phyloP scores from a whole-genome alignment of 2,329 filamentous ascomycete genomes.

The Ophiostoma sp. region DNA sequence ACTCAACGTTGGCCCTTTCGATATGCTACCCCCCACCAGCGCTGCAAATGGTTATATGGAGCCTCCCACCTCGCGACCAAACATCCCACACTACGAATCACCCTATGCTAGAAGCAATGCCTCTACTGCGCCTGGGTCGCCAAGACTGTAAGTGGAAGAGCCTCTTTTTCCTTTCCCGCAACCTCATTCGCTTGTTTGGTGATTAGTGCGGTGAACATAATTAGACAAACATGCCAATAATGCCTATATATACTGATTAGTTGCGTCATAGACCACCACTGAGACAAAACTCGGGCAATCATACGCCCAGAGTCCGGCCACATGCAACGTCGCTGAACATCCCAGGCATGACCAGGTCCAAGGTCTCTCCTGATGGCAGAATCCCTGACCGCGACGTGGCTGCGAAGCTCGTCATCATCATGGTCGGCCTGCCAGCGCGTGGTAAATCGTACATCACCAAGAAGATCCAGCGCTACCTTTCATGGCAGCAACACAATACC shows the following conservation, averaged over 20 bases:
- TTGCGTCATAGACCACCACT: conserved; percentile 52
- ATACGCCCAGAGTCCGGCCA: conserved; percentile 70
- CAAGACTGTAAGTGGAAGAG: conserved; percentile 49
- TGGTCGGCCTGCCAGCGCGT: conserved; percentile 91
- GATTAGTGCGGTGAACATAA: neutral
- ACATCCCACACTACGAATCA: conserved; percentile 42
- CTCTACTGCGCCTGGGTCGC: conserved; percentile 55
- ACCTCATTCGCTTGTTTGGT: neutral
- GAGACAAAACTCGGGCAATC: conserved; percentile 67
- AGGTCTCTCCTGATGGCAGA: conserved; percentile 88
- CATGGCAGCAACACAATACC: conserved; percentile 96
- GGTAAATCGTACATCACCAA: conserved; percentile 99
- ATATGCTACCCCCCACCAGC: conserved; percentile 5
- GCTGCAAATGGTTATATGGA: conserved; percentile 20
- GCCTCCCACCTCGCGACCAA: conserved; percentile 32
- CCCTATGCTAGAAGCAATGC: conserved; percentile 52
- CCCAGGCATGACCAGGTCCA: conserved; percentile 89
- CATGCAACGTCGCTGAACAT: conserved; percentile 96
- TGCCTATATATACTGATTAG: neutral
- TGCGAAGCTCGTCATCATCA: conserved; percentile 93
- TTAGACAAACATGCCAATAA: conserved; percentile 18
- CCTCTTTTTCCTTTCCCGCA: conserved; percentile 3
- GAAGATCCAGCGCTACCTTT: conserved; percentile 90
- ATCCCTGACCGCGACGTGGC: conserved; percentile 93
- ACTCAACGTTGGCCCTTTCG: conserved; percentile 26